Evolutionary conservation across 352 stramenopile species (phyloP).

Genomic region (Aphanomyces invadans): DNA sequence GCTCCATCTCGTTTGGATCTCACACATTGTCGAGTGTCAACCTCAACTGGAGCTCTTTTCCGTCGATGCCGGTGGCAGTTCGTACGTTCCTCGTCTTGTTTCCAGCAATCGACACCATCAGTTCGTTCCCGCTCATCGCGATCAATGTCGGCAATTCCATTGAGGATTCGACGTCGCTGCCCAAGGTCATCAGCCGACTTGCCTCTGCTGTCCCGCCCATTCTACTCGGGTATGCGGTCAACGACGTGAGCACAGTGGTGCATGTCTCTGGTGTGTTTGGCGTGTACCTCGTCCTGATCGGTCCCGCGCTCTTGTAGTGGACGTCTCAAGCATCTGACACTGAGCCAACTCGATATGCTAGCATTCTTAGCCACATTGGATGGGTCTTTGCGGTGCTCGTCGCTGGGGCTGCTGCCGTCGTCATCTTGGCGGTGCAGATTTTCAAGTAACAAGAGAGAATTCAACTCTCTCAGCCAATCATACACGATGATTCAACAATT

Average conservation of each 20-base stretch:
- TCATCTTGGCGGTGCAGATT: background rate
- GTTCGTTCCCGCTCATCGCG: conserved; percentile 40
- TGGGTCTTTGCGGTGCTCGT: background rate
- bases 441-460: background rate
- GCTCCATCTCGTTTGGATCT: conserved; percentile 31
- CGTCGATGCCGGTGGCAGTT: conserved; percentile 25
- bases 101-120: conserved; percentile 36
- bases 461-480: background rate
- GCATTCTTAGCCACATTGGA: background rate
- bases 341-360: background rate
- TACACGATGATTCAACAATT: background rate
- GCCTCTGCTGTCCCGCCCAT: conserved; percentile 34
- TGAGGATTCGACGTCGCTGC: conserved; percentile 6
- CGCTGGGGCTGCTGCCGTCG: background rate
- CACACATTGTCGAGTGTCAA: conserved; percentile 31
- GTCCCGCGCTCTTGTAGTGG: background rate
- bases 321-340: background rate
- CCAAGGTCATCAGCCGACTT: conserved; percentile 29
- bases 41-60: conserved; percentile 38
- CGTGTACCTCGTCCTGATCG: conserved; percentile 6
- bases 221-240: conserved; percentile 27
- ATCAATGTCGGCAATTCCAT: conserved; percentile 40
- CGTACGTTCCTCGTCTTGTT: conserved; percentile 34
- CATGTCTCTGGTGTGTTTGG: conserved; percentile 25
- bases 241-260: conserved; percentile 31